Evolutionary conservation across 2,329 filamentous ascomycete species (phyloP), one percentile per base, ranked within the genome.

Genomic region (Pyricularia sp.): DNA sequence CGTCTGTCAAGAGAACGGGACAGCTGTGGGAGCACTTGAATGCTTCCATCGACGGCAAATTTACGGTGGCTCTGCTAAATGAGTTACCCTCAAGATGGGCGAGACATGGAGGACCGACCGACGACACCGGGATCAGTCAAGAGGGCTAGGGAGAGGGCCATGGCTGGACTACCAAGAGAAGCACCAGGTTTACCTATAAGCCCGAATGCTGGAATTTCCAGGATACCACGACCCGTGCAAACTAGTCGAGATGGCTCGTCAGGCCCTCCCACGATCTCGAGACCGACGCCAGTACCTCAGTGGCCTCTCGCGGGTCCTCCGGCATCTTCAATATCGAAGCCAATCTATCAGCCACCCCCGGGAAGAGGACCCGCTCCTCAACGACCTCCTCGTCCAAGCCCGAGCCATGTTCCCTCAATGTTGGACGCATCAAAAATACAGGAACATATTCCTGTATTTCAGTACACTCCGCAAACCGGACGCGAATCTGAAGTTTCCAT

Each of bases 351-450:
- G 69, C 79, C 82, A 64, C 80, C 82, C 19, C 74, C 78, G n/a
- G 79, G 79, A 60, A 76, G 77, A 66, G 78, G 79, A 44, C 75
- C 79, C 53, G 78, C 83, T 28, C 85, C 85, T 24, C 82, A 81
- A 70, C 78, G 84, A 67, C 85, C 85, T 10, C 83, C 83, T 12
- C 79, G 85, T 49, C 84, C 85, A 8, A 87, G 84, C 68, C 84
- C 85, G 9, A 87, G 84, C 68, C 73, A 78, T 66, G 82, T 86
- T 2, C 83, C 84, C 10, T 86, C 84, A 0, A 81, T 86, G 40
- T 73, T 85, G 28, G 83, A 87, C 69, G 77, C 78, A 65, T 82
- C 84, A 53, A 79, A 76, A 65, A 71, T 84, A 16, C 82, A 86
- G 72, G 82, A 85, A 6, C 80, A 78, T 26, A 84, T 81, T 0